Conservation (phyloP, 192 early-diverging fungal genomes). For the Chytriomyces confervae region DNA sequence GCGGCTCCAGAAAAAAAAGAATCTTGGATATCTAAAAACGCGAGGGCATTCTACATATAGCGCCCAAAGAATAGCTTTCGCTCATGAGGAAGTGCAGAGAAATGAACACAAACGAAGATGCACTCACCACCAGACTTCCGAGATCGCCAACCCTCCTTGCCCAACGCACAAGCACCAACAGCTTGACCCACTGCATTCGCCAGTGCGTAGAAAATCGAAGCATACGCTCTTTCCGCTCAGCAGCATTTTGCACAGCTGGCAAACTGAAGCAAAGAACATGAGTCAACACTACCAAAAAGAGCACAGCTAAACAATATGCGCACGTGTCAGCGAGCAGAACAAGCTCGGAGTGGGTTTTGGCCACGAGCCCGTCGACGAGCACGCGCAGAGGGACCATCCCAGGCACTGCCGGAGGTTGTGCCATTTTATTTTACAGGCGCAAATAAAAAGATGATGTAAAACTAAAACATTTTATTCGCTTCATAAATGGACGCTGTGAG, state of each 20-base stretch:
- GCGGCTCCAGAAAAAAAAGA: constrained; percentile 63
- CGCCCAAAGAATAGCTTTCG: background rate
- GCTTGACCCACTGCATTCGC: constrained; percentile 51
- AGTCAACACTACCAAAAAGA: background rate
- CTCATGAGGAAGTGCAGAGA: constrained; percentile 31
- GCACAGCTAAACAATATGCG: background rate
- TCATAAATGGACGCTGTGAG: background rate
- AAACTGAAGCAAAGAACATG: background rate
- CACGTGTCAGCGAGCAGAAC: constrained; percentile 27
- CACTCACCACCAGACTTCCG: constrained; percentile 40
- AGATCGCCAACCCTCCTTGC: constrained; percentile 60
- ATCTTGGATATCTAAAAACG: constrained; percentile 69
- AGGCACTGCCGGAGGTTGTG: background rate
- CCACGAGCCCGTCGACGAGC: constrained; percentile 10
- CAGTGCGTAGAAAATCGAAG: background rate
- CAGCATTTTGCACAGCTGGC: background rate
- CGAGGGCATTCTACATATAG: constrained; percentile 55
- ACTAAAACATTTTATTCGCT: no score
- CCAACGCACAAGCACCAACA: constrained; percentile 80
- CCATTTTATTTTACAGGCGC: no score
- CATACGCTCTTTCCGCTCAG: constrained; percentile 10
- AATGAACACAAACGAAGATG: constrained; percentile 43
- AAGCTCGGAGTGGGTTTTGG: constrained; percentile 24
- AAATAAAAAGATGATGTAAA: no score
- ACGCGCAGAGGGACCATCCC: constrained; percentile 27